Evolutionary conservation across 2,329 filamentous ascomycete species (phyloP).

Genomic region (Capronia coronata): DNA sequence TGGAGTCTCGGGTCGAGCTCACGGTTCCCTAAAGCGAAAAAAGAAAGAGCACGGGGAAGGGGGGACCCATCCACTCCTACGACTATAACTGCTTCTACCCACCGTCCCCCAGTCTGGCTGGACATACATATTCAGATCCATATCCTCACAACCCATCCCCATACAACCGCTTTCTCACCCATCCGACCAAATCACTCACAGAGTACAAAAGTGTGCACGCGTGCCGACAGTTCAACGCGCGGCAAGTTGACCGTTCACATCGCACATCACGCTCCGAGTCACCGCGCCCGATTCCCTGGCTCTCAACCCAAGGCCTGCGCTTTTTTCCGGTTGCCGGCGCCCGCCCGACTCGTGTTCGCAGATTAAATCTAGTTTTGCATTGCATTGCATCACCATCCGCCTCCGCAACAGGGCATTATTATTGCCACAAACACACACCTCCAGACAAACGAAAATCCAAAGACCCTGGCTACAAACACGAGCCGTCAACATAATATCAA

Average conservation of each 20-base stretch:
- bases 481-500: constrained; percentile 5
- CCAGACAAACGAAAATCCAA: constrained; percentile 10
- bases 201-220: background rate
- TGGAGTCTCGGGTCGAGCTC: background rate
- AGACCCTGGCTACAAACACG: constrained; percentile 17
- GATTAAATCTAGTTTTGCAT: too few species aligned
- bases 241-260: constrained; percentile 17
- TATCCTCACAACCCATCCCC: constrained; percentile 6
- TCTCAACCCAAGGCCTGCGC: background rate
- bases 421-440: constrained; percentile 6
- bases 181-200: too few species aligned
- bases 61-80: constrained; percentile 17
- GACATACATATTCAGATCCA: constrained; percentile 11
- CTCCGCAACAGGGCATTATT: constrained; percentile 2
- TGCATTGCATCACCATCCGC: constrained; percentile 23
- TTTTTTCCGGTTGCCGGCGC: constrained; percentile 5
- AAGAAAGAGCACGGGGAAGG: constrained; percentile 20
- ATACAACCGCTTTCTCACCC: constrained; percentile 2
- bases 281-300: constrained; percentile 5
- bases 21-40: background rate
- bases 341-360: background rate
- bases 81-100: constrained; percentile 1
- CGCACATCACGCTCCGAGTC: constrained; percentile 14
- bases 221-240: background rate
- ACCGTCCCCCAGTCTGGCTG: constrained; percentile 1